These are phyloP conservation scores for Marchantia polymorpha DNA, from an alignment of 225 moss, liverwort and hornwort genomes.

Conservation along the genomic window DNA sequence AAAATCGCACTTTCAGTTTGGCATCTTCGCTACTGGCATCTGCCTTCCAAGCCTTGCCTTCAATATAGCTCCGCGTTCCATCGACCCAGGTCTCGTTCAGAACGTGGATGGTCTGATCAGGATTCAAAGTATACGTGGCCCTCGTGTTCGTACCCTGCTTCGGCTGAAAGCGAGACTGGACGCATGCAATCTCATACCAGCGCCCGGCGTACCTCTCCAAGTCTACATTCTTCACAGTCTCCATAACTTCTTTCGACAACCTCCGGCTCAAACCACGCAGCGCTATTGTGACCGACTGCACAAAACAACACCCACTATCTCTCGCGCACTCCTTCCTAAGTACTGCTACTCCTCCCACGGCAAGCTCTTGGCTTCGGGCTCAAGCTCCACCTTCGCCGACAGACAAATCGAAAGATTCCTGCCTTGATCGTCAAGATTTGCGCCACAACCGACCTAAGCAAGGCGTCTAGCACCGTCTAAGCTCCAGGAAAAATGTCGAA, in stretches of 20 bases:
- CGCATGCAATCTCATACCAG: conserved; percentile 80
- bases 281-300: neutral
- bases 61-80: conserved; percentile 60
- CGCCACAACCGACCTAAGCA: neutral
- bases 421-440: neutral
- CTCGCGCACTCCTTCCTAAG: neutral
- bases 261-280: conserved; percentile 38
- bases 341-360: neutral
- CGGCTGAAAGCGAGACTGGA: conserved; percentile 66
- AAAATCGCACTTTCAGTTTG: conserved; percentile 68
- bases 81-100: conserved; percentile 70
- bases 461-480: neutral
- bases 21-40: conserved; percentile 57
- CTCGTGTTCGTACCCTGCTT: conserved; percentile 58
- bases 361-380: neutral
- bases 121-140: conserved; percentile 65
- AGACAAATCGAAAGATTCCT: neutral
- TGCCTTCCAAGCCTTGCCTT: conserved; percentile 66
- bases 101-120: conserved; percentile 60
- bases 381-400: neutral
- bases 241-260: conserved; percentile 35
- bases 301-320: neutral
- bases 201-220: conserved; percentile 62
- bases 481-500: no score
- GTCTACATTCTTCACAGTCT: conserved; percentile 66